Conservation (phyloP, 129 eudicot genomes). For the Artemisia tridentata region DNA sequence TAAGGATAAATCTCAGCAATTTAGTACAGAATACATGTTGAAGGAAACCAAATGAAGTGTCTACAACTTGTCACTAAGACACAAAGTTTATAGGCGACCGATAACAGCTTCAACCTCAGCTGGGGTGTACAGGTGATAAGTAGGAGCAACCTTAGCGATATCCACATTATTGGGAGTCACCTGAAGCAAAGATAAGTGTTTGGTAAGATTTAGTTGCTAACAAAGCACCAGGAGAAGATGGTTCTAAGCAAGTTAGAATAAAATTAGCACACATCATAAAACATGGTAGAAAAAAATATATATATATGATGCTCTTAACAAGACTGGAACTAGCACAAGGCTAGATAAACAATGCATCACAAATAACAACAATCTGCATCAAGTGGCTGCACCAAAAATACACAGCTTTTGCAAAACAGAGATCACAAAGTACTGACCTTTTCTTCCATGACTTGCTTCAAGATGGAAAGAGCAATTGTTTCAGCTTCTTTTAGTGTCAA, state of each 20-base stretch:
- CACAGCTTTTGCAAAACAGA: neutral
- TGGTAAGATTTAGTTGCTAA: constrained; percentile 1
- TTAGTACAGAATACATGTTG: constrained; percentile 25
- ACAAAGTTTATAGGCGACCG: constrained; percentile 51
- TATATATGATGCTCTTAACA: too few relatives aligned
- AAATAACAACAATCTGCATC: neutral
- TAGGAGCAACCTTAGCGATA: constrained; percentile 91
- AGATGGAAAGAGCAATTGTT: constrained; percentile 88
- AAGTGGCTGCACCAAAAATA: neutral
- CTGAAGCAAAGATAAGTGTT: constrained; percentile 31
- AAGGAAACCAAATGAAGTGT: constrained; percentile 6
- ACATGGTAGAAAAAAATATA: neutral
- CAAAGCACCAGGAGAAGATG: neutral
- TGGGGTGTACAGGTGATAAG: constrained; percentile 83
- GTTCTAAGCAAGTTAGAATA: neutral
- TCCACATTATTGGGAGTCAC: constrained; percentile 93
- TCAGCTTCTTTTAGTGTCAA: constrained; percentile 88
- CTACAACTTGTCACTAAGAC: neutral
- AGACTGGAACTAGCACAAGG: too few relatives aligned
- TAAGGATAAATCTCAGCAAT: constrained; percentile 15
- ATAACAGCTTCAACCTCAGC: constrained; percentile 87
- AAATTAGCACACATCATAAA: neutral
- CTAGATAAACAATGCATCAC: neutral
- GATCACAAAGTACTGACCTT: constrained; percentile 49
- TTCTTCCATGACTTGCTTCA: constrained; percentile 99